Base-by-base conservation (phyloP, 169 alveolate species). In the Plasmodium ovale region DNA sequence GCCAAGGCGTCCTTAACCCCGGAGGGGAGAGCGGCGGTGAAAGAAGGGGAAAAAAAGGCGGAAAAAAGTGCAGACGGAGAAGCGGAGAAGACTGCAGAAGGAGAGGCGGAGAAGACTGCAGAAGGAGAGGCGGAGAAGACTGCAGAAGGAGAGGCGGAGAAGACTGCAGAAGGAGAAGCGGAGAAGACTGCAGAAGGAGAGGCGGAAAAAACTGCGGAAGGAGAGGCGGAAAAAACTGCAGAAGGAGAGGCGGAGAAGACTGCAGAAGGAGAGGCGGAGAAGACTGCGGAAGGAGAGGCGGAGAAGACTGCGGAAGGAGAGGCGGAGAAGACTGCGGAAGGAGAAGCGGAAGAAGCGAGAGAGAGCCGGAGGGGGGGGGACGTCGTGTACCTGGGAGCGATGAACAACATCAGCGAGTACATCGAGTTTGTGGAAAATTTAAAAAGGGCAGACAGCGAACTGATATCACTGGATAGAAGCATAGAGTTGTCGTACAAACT, bases 401-500 rank as follows among this genome's bases (percentile, higher is more conserved):
- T 82, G 25, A 14, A 65, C 16, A 53, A 82, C 31, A 42, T 82
- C 31, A 49, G 82, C 29, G 90, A 82, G 2, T 65, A 59, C 58
- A 27, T 82, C 6, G 90, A 82, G 65, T 59, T 49, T 23, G 59
- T 82, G 2, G 90, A 82, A 33, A 35, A 65, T 19, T 42, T 49
- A 42, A 82, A 82, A 27, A 82, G 21, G 29, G 37, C 23, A 2
- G 90, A 82, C 12, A 49, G 39, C 14, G 90, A 82, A 16, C 31
- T 82, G 27, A 14, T 12, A 10, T 53, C 79, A 29, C 39, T 82
- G 54, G 65, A 64, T 42, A 82, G 25, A 39, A 82, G 90, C 27
- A 82, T 82, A 12, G 39, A 23, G 5, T 29, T 62, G 6, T 82
- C 90, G n/a, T 82, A 82, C 49, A 82, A 82, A 37, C 54, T 82